Evolutionary conservation across 805 yeast genomes (phyloP).

Genomic region (Helenozyma rhizophorensis): DNA sequence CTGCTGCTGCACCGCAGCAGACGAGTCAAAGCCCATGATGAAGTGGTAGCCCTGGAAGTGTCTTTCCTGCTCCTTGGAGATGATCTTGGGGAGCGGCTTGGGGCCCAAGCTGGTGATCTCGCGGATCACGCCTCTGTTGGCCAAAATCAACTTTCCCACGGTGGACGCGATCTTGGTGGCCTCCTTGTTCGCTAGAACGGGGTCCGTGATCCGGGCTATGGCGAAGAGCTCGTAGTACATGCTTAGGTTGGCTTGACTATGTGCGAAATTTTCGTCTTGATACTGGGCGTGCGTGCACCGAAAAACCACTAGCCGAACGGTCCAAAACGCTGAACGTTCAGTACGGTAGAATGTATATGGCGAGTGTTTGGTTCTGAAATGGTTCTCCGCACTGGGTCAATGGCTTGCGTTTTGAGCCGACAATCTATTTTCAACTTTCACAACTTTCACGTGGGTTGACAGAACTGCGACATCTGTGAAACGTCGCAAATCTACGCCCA

Average conservation of each 20-base stretch:
- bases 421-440: no score
- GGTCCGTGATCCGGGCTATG: constrained; percentile 74
- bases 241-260: background rate
- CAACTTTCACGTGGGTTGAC: no score
- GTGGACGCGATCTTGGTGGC: constrained; percentile 49
- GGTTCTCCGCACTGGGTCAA: no score
- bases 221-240: constrained; percentile 93
- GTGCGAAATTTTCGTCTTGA: background rate
- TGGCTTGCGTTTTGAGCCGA: no score
- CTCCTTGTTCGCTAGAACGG: constrained; percentile 34
- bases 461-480: no score
- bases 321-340: no score
- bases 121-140: constrained; percentile 92
- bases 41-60: constrained; percentile 91
- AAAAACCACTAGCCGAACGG: no score
- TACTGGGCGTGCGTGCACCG: no score
- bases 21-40: constrained; percentile 79
- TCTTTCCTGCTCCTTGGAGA: constrained; percentile 80
- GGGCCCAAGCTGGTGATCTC: constrained; percentile 76
- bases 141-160: constrained; percentile 75
- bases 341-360: no score
- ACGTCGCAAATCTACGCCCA: no score
- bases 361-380: no score
- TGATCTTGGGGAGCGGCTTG: constrained; percentile 71
- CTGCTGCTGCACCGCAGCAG: constrained; percentile 82